Evolutionary conservation across 768 basidiomycete species (phyloP).

Genomic region (Leccinum olivaceopallidum): DNA sequence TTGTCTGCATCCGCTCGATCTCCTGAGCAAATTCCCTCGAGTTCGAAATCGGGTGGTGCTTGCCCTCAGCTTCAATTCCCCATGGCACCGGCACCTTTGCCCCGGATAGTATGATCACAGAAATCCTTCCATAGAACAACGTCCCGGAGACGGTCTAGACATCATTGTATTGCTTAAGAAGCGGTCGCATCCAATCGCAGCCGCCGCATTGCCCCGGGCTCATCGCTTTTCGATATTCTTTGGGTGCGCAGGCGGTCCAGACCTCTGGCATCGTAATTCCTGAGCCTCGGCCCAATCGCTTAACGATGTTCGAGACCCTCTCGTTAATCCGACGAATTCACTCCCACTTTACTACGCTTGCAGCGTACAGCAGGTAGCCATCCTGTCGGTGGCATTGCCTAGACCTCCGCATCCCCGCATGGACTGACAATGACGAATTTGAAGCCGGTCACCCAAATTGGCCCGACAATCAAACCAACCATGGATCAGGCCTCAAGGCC

Average conservation of each 20-base stretch:
- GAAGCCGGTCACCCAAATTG: not conserved
- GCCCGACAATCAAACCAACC: not conserved
- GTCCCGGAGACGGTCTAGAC: not conserved
- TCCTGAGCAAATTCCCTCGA: no score
- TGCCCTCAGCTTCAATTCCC: no score
- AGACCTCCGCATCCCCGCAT: conserved; percentile 5
- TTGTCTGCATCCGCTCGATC: no score
- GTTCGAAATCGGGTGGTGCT: no score
- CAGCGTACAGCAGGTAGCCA: conserved; percentile 10
- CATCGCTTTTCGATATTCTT: not conserved
- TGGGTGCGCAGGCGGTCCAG: conserved; percentile 12
- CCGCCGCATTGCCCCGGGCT: not conserved
- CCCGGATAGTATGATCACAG: no score
- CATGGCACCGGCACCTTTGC: not conserved
- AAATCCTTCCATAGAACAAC: not conserved
- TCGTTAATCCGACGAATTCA: not conserved
- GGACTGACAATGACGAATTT: not conserved
- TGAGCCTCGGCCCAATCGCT: conserved; percentile 3
- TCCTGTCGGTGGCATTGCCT: conserved; percentile 5
- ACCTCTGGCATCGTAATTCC: not conserved
- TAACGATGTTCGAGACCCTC: conserved; percentile 10
- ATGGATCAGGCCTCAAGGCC: not conserved
- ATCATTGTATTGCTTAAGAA: not conserved
- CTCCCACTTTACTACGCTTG: not conserved
- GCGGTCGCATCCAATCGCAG: not conserved